Percentiles rank a stretch among this genome's conserved stretches.
Conservation (phyloP, 179 eudicot species). For the Dionaea muscipula region DNA sequence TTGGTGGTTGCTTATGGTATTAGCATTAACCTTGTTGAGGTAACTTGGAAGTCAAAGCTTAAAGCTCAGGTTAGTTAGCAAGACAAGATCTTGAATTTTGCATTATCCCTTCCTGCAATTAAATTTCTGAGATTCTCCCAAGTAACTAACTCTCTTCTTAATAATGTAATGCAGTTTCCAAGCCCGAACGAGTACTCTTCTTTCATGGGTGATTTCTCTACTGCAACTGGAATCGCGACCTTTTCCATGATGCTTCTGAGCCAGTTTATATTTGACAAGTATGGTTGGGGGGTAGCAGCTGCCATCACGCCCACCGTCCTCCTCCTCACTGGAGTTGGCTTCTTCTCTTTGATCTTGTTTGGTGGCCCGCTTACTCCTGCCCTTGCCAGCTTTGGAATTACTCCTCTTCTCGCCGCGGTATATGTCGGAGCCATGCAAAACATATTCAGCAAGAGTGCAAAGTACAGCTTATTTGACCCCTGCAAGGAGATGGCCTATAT, state of each 20-base stretch:
- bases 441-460: constrained; percentile 97
- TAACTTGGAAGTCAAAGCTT: constrained; percentile 98
- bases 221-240: constrained; percentile 86
- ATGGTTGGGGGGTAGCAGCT: constrained; percentile 97
- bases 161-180: constrained; percentile 71
- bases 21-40: constrained; percentile 96
- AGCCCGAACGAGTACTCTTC: constrained; percentile 94
- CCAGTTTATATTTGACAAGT: constrained; percentile 89
- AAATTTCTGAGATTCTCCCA: not conserved
- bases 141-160: not conserved
- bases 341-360: too few relatives aligned
- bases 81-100: too few relatives aligned
- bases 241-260: constrained; percentile 91
- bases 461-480: constrained; percentile 94
- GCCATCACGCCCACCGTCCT: constrained; percentile 88
- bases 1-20: constrained; percentile 96
- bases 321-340: constrained; percentile 72
- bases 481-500: constrained; percentile 99
- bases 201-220: constrained; percentile 98
- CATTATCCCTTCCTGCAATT: not conserved
- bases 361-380: constrained; percentile 62
- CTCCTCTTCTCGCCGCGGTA: constrained; percentile 95
- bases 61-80: constrained; percentile 94
- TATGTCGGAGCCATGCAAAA: constrained; percentile 96
- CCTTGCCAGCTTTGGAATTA: constrained; percentile 58